Conservation (phyloP, 2,329 filamentous ascomycete genomes). For the Verticillium dahliae region DNA sequence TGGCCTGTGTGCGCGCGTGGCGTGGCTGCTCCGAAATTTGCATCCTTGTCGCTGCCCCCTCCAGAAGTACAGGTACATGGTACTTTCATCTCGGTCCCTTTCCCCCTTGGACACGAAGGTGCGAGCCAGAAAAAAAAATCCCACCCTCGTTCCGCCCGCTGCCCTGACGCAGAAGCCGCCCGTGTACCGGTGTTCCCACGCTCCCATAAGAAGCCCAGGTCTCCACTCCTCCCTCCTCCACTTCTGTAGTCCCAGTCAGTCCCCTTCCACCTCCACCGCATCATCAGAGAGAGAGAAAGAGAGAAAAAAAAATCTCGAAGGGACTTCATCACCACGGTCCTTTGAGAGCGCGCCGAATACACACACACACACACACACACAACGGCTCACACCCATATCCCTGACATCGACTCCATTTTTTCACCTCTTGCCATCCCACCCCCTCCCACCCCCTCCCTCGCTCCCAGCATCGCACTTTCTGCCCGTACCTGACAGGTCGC, state of each 20-base stretch:
- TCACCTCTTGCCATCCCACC: background rate
- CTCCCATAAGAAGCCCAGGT: background rate
- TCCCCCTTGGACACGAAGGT: background rate
- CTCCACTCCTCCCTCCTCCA: constrained; percentile 2
- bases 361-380: too few relatives aligned
- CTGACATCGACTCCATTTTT: background rate
- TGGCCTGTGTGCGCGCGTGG: background rate
- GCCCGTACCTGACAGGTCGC: constrained; percentile 2
- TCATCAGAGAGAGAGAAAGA: constrained; percentile 1
- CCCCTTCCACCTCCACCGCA: constrained; percentile 6
- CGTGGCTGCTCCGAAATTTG: background rate
- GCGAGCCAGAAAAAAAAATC: background rate
- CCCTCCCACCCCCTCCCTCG: background rate
- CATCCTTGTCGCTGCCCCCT: background rate
- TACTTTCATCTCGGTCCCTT: background rate
- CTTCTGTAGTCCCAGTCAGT: background rate
- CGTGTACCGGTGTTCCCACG: background rate
- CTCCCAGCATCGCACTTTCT: background rate
- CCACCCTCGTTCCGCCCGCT: background rate
- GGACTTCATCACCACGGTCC: background rate
- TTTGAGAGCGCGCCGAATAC: background rate
- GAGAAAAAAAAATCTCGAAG: constrained; percentile 10
- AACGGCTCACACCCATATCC: background rate
- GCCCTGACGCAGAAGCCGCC: background rate
- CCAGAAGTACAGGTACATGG: background rate